Evolutionary conservation across 179 eudicot genomes (phyloP), one percentile per base, ranked within the genome.

Genomic region (Amaranthus tricolor): DNA sequence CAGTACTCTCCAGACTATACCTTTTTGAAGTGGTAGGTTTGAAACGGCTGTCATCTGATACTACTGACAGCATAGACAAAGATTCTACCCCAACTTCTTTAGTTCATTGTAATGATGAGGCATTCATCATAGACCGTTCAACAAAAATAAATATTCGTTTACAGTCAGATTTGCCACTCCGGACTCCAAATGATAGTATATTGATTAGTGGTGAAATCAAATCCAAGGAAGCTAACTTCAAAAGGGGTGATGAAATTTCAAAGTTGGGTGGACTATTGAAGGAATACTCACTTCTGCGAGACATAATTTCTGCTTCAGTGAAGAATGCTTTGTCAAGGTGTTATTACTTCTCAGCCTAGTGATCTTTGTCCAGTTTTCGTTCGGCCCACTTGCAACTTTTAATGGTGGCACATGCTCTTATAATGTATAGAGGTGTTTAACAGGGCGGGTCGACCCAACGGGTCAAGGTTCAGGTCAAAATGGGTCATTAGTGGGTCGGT

Each of bases 201-300:
- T 81, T 73, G 62, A 74, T 57, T 48, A 51, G 72, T 76, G 76
- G 75, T 45, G 76, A 77, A 66, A 52, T 68, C 75, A 81, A 83
- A 64, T 66, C 56, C 65, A 69, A 73, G 53, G 76, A 74, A 74
- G 20, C 9, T 73, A 74, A 70, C 72, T 66, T 69, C 70, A 76
- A 74, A 55, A n/a, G 44, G 19, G 81, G 47, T 54, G 81, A 78
- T 78, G 86, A 86, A 62, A 47, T 68, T 24, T 63, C 77, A 6
- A 89, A 76, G 57, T 78, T 93, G 82, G 96, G 96, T 59, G 97
- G 97, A 56, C 78, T 94, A 75, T 74, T 90, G 72, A 89, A 88
- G 79, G 97, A 93, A 72, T 93, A 88, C 86, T 75, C 82, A 14
- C 85, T 78, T 72, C 69, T 95, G 81, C 89, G 77, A 77, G 91